Evolutionary conservation across 345 rosid genomes (phyloP).

Genomic region (Melaleuca quinquenervia): DNA sequence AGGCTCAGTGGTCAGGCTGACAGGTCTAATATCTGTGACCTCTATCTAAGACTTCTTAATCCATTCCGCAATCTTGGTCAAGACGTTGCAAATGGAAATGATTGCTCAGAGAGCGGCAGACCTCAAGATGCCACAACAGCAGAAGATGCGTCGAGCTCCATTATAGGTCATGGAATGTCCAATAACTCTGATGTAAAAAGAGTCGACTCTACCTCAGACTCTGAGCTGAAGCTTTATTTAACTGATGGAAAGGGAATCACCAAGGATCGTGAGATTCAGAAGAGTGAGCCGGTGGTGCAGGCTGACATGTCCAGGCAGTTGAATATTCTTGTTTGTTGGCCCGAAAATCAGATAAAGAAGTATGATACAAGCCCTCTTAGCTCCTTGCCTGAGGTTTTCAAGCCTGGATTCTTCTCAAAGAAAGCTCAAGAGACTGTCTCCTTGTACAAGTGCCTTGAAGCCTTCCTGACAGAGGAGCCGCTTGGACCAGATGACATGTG

Average conservation of each 20-base stretch:
- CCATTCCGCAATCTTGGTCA: constrained; percentile 41
- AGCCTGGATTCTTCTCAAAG: constrained; percentile 48
- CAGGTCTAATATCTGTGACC: constrained; percentile 49
- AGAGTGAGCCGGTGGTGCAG: constrained; percentile 39
- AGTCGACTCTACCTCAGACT: constrained; percentile 30
- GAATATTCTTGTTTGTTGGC: constrained; percentile 71
- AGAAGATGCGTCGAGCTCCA: constrained; percentile 17
- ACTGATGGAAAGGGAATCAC: constrained; percentile 57
- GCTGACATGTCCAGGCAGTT: constrained; percentile 29
- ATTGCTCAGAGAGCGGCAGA: constrained; percentile 15
- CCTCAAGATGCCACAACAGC: constrained; percentile 25
- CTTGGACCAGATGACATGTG: constrained; percentile 99
- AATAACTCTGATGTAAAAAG: constrained; percentile 19
- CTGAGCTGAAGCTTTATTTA: constrained; percentile 49
- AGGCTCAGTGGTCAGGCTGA: constrained; percentile 31
- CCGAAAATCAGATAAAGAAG: constrained; percentile 45
- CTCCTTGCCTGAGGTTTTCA: constrained; percentile 66
- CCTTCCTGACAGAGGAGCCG: constrained; percentile 94
- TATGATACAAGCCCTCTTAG: constrained; percentile 47
- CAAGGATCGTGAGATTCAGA: constrained; percentile 36
- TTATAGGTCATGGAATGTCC: constrained; percentile 15
- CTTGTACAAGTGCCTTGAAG: constrained; percentile 86
- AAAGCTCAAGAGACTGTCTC: constrained; percentile 78
- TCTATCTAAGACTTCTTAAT: constrained; percentile 53
- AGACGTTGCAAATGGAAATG: constrained; percentile 14